Percentiles rank a stretch among this genome's conserved stretches.
Evolutionary conservation across 257 asterid genomes (phyloP).

Genomic region (Cynanchum wilfordii): DNA sequence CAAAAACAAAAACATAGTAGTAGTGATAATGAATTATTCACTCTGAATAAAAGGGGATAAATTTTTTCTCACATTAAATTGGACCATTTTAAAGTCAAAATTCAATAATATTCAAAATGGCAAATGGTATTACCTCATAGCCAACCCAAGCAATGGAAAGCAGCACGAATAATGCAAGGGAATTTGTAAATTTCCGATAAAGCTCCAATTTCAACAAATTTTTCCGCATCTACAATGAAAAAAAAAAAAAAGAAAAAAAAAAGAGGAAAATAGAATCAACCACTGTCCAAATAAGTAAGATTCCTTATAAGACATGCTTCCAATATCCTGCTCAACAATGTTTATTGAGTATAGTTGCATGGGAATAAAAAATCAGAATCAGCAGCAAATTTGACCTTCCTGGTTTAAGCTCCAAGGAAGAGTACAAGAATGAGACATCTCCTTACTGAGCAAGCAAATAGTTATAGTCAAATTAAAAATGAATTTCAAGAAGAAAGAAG

Average conservation of each 20-base stretch:
- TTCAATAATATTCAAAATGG: neutral
- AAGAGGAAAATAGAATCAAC: neutral
- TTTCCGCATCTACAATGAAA: conserved; percentile 25
- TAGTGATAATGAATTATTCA: neutral
- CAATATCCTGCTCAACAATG: neutral
- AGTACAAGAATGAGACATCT: neutral
- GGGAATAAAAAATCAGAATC: neutral
- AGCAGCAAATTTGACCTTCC: neutral
- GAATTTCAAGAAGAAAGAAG: neutral
- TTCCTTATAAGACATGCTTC: neutral
- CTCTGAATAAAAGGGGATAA: neutral
- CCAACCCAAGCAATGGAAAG: conserved; percentile 50
- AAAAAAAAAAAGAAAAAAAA: neutral
- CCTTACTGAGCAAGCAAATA: neutral
- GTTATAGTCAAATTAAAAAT: neutral
- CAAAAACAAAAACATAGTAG: neutral
- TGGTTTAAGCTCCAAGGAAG: neutral
- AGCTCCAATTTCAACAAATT: conserved; percentile 34
- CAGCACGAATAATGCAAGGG: conserved; percentile 42
- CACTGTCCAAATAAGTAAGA: neutral
- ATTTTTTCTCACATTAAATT: neutral
- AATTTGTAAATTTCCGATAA: conserved; percentile 37
- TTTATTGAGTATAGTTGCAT: neutral
- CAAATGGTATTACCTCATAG: conserved; percentile 32
- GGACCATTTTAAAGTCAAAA: neutral